Evolutionary conservation across 805 yeast species (phyloP).

Genomic region (Saitoella complicata): DNA sequence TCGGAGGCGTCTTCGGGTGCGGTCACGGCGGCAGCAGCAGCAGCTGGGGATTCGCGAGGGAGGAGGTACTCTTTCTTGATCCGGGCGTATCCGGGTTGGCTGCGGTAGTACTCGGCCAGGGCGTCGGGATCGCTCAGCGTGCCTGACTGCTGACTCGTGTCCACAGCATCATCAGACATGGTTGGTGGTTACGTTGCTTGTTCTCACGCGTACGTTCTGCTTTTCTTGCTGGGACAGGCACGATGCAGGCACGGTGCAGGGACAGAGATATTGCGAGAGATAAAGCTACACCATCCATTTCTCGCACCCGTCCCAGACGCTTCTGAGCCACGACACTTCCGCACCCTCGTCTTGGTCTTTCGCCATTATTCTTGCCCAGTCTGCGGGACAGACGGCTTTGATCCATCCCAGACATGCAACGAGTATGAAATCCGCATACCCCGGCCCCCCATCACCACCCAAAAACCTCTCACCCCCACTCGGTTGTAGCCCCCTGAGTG

Average conservation of each 20-base stretch:
- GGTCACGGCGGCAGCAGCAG: neutral
- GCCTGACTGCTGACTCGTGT: too few relatives aligned
- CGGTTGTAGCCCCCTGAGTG: neutral
- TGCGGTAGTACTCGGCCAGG: neutral
- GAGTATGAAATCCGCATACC: slow-evolving; percentile 2
- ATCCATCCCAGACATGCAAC: neutral
- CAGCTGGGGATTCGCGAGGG: neutral
- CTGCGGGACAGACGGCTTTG: neutral
- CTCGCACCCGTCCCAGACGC: slow-evolving; percentile 1
- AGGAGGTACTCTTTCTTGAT: neutral
- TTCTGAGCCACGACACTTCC: too few relatives aligned
- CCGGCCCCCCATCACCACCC: neutral
- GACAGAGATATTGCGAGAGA: too few relatives aligned
- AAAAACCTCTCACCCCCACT: neutral
- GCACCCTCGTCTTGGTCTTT: too few relatives aligned
- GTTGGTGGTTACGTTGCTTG: too few relatives aligned
- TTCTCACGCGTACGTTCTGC: too few relatives aligned
- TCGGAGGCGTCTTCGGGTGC: neutral
- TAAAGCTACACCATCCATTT: slow-evolving; percentile 1
- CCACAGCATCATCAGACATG: too few relatives aligned
- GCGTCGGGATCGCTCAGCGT: too few relatives aligned
- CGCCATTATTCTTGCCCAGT: neutral
- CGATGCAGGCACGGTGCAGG: too few relatives aligned
- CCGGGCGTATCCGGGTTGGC: neutral
- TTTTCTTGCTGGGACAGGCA: too few relatives aligned